Base-by-base conservation (phyloP, 257 asterid species). In the Euphrasia confusa region DNA sequence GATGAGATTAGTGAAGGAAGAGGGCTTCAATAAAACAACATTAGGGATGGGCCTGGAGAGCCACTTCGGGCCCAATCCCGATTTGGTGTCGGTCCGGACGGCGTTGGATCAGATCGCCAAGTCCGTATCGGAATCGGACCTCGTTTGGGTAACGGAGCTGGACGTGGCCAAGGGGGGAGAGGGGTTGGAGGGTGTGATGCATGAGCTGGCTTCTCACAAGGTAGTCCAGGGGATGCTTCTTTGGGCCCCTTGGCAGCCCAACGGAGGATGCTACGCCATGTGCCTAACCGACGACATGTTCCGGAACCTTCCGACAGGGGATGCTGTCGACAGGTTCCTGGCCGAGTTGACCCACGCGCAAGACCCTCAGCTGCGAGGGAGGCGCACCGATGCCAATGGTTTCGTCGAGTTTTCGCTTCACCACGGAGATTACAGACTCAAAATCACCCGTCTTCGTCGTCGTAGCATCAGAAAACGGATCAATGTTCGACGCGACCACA, bases 61-160 rank as follows among this genome's bases (percentile, higher is more conserved):
- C 48, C 48, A 9, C 11, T 42, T 42, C 7, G 24, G 24, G 24
- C 4, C n/a, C 11, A 1, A 2, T 7, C 68, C 71, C 4, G 68
- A 79, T 30, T 32, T 85, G 59, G 85, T 92, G 4, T 82, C 76
- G 47, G 3, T 77, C 0, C 63, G 88, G 57, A 58, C 85, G 24
- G 49, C 78, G 14, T 55, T 82, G 11, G 95, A 89, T 66, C 15
- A 49, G 0, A 82, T 89, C 13, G 80, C 90, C 2, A 33, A 8
- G 1, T 33, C 39, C 1, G 39, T 7, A 79, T 87, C 3, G 60
- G 77, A 0, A 71, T 88, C 3, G n/a, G n/a, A n/a, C n/a, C n/a
- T n/a, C 52, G 21, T 84, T 17, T 89, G 95, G 95, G 30, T 84
- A 11, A 82, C 95, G 0, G 97, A 89, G 68, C 33, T 86, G 62